Conservation (phyloP, 1,284 basidiomycete genomes). For the Abortiporus biennis region DNA sequence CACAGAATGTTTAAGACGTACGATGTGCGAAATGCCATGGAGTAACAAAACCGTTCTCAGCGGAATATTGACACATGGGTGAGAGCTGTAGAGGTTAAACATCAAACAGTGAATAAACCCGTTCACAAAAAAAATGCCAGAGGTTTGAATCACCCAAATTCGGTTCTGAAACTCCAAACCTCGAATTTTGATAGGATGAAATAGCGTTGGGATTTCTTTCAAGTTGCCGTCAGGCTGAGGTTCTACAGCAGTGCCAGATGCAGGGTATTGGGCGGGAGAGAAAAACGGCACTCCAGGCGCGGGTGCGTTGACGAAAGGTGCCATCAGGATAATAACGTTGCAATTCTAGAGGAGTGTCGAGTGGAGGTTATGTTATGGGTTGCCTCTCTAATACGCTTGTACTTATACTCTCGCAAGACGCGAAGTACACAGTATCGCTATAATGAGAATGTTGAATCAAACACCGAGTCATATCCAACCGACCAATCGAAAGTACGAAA, state of each 20-base stretch:
- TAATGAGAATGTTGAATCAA: too few relatives aligned
- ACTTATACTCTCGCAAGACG: too few relatives aligned
- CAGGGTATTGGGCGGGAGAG: conserved; percentile 45
- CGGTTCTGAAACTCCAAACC: conserved; percentile 65
- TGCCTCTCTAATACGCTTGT: too few relatives aligned
- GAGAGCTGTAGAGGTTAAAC: conserved; percentile 30
- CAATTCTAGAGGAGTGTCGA: too few relatives aligned
- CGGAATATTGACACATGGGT: conserved; percentile 73
- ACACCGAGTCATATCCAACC: too few relatives aligned
- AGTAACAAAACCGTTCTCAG: conserved; percentile 57
- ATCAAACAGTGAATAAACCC: not conserved
- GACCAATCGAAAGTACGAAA: too few relatives aligned
- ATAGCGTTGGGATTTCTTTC: conserved; percentile 43
- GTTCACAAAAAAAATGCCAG: too few relatives aligned
- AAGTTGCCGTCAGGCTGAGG: conserved; percentile 32
- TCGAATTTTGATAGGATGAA: conserved; percentile 57
- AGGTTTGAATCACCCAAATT: conserved; percentile 37
- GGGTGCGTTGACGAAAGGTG: conserved; percentile 15
- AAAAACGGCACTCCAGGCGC: conserved; percentile 38
- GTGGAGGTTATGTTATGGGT: too few relatives aligned
- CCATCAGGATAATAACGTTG: too few relatives aligned
- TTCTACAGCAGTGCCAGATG: conserved; percentile 42
- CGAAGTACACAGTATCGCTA: too few relatives aligned
- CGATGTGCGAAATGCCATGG: conserved; percentile 77
- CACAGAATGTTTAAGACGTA: too few relatives aligned